Conservation (phyloP, 495 filamentous ascomycete species). For the Penicillium taxi region DNA sequence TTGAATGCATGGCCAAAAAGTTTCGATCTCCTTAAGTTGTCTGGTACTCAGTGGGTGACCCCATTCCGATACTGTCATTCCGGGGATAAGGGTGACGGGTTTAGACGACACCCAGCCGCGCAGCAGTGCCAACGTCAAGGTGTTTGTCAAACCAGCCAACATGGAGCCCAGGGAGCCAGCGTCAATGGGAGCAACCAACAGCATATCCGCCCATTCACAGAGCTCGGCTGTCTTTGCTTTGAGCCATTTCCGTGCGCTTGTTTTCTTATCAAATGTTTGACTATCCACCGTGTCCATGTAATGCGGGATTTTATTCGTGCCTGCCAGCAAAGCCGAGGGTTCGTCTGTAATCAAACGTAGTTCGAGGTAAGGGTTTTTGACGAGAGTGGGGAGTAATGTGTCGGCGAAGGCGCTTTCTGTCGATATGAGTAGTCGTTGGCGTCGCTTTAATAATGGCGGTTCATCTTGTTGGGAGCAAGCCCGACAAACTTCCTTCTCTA, state of each 20-base stretch:
- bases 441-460: conserved; percentile 14
- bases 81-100: conserved; percentile 71
- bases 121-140: conserved; percentile 62
- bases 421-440: conserved; percentile 36
- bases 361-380: conserved; percentile 35
- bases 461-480: conserved; percentile 7
- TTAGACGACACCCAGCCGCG: conserved; percentile 79
- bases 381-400: conserved; percentile 32
- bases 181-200: conserved; percentile 76
- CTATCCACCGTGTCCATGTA: conserved; percentile 43
- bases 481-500: conserved; percentile 18
- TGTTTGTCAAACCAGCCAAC: conserved; percentile 70
- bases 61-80: conserved; percentile 78
- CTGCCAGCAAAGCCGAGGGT: conserved; percentile 36
- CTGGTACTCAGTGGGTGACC: conserved; percentile 76
- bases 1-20: conserved; percentile 75
- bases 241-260: conserved; percentile 38
- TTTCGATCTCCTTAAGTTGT: conserved; percentile 69
- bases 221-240: conserved; percentile 58
- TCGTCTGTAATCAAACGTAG: conserved; percentile 42
- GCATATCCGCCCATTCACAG: conserved; percentile 79
- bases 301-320: conserved; percentile 38
- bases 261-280: conserved; percentile 41
- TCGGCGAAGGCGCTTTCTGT: conserved; percentile 40
- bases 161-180: conserved; percentile 74